These are phyloP conservation scores for Phytophthora melonis DNA, from an alignment of 352 stramenopile genomes.

Conservation along the genomic window DNA sequence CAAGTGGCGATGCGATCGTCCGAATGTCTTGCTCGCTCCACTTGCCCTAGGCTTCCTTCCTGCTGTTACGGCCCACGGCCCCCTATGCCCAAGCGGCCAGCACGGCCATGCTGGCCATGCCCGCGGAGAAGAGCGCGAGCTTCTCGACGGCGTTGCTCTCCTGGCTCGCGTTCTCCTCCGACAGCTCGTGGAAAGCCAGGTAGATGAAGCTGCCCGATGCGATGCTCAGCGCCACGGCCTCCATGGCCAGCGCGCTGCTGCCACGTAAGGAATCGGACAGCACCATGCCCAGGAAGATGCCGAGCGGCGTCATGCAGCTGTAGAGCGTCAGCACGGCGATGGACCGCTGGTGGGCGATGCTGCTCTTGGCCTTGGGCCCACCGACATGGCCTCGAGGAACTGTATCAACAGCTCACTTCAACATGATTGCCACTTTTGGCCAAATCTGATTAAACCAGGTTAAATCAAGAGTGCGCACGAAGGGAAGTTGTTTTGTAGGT, in stretches of 20 bases:
- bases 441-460: too few species aligned
- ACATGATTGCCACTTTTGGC: not conserved
- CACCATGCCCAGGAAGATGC: slow-evolving; percentile 71
- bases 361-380: slow-evolving; percentile 59
- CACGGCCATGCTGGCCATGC: slow-evolving; percentile 59
- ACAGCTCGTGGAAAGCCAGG: slow-evolving; percentile 72
- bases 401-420: not conserved
- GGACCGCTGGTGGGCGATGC: slow-evolving; percentile 49
- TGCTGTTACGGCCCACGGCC: slow-evolving; percentile 1
- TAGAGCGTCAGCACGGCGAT: slow-evolving; percentile 64
- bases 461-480: not conserved
- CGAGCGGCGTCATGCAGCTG: slow-evolving; percentile 74
- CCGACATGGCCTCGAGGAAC: slow-evolving; percentile 58
- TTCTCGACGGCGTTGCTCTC: slow-evolving; percentile 56
- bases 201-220: slow-evolving; percentile 78
- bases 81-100: slow-evolving; percentile 56
- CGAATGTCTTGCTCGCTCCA: slow-evolving; percentile 7
- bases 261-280: slow-evolving; percentile 55
- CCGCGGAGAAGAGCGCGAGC: slow-evolving; percentile 58
- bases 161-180: slow-evolving; percentile 56
- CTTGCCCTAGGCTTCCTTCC: slow-evolving; percentile 16
- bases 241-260: slow-evolving; percentile 46
- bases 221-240: slow-evolving; percentile 60
- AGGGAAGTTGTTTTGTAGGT: not conserved
- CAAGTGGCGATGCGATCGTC: slow-evolving; percentile 12